phyloP scores from a whole-genome alignment of 23 red algal species.

The Gracilaria vermiculophylla region DNA sequence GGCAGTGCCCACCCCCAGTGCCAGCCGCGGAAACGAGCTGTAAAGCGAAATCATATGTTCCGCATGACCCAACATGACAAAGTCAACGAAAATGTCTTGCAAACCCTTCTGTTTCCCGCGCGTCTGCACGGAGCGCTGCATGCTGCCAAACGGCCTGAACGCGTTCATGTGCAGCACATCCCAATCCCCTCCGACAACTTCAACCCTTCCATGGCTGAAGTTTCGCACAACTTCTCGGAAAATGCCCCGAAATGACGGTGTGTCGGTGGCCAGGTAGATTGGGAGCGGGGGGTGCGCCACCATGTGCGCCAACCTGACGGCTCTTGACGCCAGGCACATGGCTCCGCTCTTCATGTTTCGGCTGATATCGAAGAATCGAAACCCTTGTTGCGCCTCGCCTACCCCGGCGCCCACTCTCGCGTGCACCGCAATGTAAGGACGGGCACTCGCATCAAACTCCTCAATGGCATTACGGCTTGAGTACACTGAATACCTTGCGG shows the following conservation, averaged over 20 bases:
- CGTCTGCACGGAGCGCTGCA: background rate
- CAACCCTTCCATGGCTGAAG: slow-evolving; percentile 24
- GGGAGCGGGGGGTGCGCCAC: slow-evolving; percentile 7
- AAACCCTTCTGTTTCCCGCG: background rate
- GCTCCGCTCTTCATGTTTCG: background rate
- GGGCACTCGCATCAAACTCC: background rate
- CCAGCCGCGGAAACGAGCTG: slow-evolving; percentile 39
- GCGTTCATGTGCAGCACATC: slow-evolving; percentile 1
- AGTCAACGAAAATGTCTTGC: background rate
- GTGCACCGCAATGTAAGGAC: slow-evolving; percentile 43
- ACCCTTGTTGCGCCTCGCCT: background rate
- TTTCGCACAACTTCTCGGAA: slow-evolving; percentile 1
- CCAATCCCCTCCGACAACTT: slow-evolving; percentile 11
- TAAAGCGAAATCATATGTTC: slow-evolving; percentile 37
- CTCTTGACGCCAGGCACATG: slow-evolving; percentile 23
- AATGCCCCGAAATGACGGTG: background rate
- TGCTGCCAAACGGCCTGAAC: background rate
- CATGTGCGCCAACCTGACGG: slow-evolving; percentile 1
- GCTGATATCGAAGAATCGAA: background rate
- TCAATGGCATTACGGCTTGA: background rate
- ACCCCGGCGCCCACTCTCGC: slow-evolving; percentile 21
- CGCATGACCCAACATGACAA: slow-evolving; percentile 29
- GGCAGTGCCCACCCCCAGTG: slow-evolving; percentile 1
- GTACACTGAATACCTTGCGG: background rate
- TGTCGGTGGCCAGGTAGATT: slow-evolving; percentile 40